phyloP scores from a whole-genome alignment of 768 basidiomycete genomes.

The Chalciporus sphaerocephalus region DNA sequence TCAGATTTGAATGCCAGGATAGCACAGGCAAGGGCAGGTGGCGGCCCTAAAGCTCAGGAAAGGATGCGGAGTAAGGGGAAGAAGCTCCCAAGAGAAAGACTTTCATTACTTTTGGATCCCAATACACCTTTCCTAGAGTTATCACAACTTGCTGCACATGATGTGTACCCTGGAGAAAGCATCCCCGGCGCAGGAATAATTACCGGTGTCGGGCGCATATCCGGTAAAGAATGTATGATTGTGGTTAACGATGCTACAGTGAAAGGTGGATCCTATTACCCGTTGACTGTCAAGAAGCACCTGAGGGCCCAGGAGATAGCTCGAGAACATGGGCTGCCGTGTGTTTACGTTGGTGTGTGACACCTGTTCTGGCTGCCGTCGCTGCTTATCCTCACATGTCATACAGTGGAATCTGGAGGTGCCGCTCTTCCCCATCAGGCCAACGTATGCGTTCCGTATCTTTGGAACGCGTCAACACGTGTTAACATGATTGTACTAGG shows the following conservation, averaged over 20 bases:
- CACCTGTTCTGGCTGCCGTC: not conserved
- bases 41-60: constrained; percentile 69
- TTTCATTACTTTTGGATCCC: constrained; percentile 74
- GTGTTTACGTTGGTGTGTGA: constrained; percentile 81
- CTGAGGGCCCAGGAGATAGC: constrained; percentile 92
- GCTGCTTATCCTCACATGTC: constrained; percentile 5
- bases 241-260: constrained; percentile 95
- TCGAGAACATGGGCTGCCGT: constrained; percentile 83
- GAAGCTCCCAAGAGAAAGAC: constrained; percentile 75
- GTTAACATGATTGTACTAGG: constrained; percentile 31
- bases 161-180: constrained; percentile 69
- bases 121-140: constrained; percentile 88
- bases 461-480: not conserved
- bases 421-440: constrained; percentile 91
- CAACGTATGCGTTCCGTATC: constrained; percentile 42
- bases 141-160: constrained; percentile 80
- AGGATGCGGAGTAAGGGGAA: constrained; percentile 77
- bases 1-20: constrained; percentile 59
- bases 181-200: constrained; percentile 90
- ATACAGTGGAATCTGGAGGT: constrained; percentile 85
- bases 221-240: constrained; percentile 80
- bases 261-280: constrained; percentile 91
- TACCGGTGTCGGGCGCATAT: constrained; percentile 76
- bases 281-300: constrained; percentile 93
- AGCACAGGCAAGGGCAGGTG: constrained; percentile 60